Percentiles rank a stretch among this genome's conserved stretches.
Conservation (phyloP, 2,329 filamentous ascomycete species). For the Aspergillus ustus region DNA sequence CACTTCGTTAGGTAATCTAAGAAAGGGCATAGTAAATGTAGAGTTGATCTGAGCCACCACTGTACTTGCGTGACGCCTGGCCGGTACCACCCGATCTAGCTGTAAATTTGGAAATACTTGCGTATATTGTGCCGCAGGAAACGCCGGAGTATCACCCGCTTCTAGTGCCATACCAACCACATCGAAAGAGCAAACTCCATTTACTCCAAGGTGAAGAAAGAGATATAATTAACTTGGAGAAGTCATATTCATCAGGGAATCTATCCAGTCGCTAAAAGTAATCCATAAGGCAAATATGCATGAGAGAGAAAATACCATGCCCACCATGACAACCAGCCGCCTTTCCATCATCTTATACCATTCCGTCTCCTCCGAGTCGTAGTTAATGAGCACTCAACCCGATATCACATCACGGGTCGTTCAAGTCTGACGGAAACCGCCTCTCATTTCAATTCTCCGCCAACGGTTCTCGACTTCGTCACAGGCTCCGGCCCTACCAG, state of each 20-base stretch:
- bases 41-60: not conserved
- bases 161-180: not conserved
- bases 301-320: slow-evolving; percentile 1
- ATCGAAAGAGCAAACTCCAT: not conserved
- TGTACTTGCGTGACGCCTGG: not conserved
- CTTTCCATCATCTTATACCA: not conserved
- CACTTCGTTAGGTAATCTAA: not conserved
- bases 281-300: slow-evolving; percentile 31
- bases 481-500: not conserved
- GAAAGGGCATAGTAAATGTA: not conserved
- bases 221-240: not conserved
- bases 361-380: not conserved
- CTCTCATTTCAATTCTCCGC: not conserved
- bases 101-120: not conserved
- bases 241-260: slow-evolving; percentile 33
- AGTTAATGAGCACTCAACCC: not conserved
- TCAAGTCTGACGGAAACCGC: not conserved
- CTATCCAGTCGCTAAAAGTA: slow-evolving; percentile 41
- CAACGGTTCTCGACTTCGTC: not conserved
- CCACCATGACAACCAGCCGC: not conserved
- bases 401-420: not conserved
- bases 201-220: not conserved
- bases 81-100: not conserved
- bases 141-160: too few relatives aligned
- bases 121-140: not conserved